Percentiles rank a stretch among this genome's conserved stretches.
Conservation (phyloP, 2,329 filamentous ascomycete genomes). For the Didymella segeticola region DNA sequence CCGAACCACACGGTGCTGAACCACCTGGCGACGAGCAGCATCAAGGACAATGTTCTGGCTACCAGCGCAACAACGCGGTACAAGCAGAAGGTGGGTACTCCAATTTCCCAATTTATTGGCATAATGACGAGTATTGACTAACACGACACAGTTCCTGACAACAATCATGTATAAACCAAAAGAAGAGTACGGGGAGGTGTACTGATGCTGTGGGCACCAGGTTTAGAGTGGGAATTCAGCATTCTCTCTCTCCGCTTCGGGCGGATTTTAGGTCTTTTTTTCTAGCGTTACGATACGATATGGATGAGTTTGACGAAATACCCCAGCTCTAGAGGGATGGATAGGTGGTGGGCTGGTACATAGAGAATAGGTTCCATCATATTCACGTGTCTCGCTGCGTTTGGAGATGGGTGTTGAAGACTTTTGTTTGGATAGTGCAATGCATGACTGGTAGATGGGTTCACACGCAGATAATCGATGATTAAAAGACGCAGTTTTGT, state of each 20-base stretch:
- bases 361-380: not conserved
- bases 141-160: slow-evolving; percentile 78
- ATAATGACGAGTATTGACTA: slow-evolving; percentile 10
- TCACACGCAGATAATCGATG: too few relatives aligned
- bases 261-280: slow-evolving; percentile 6
- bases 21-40: slow-evolving; percentile 95
- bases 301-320: slow-evolving; percentile 13
- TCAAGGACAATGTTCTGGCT: slow-evolving; percentile 93
- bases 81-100: slow-evolving; percentile 78
- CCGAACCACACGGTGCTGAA: slow-evolving; percentile 97
- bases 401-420: not conserved
- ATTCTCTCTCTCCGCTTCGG: not conserved
- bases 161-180: slow-evolving; percentile 98
- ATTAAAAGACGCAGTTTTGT: too few relatives aligned
- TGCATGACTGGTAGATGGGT: not conserved
- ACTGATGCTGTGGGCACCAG: slow-evolving; percentile 11
- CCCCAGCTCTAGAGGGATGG: slow-evolving; percentile 5
- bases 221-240: not conserved
- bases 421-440: too few relatives aligned
- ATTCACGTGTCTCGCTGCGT: not conserved
- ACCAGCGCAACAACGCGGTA: slow-evolving; percentile 98
- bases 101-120: not conserved
- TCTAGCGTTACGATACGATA: slow-evolving; percentile 12
- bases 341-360: not conserved
- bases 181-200: slow-evolving; percentile 43